Conservation (phyloP, 2,329 filamentous ascomycete species). For the Curvularia spicifera region DNA sequence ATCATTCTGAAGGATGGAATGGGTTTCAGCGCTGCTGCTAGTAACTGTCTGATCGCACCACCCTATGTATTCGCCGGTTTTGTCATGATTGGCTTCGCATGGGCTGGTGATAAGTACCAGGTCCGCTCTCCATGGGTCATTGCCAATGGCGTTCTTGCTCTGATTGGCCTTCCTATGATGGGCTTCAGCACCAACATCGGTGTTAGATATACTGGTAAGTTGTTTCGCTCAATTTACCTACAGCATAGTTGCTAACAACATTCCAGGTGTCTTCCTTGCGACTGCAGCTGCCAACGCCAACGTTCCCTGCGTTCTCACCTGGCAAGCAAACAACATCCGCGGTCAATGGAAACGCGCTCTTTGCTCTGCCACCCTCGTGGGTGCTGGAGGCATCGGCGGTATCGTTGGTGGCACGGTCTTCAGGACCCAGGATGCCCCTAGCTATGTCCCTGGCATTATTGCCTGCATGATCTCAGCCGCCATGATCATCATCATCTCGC, state of each 20-base stretch:
- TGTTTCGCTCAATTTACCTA: neutral
- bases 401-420: slow-evolving; percentile 79
- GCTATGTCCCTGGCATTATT: slow-evolving; percentile 46
- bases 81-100: slow-evolving; percentile 61
- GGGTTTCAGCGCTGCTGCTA: slow-evolving; percentile 35
- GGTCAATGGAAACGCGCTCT: slow-evolving; percentile 89
- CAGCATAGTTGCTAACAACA: neutral
- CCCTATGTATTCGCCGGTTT: slow-evolving; percentile 38
- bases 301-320: slow-evolving; percentile 74
- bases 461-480: slow-evolving; percentile 47
- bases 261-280: slow-evolving; percentile 68
- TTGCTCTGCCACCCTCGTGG: slow-evolving; percentile 75
- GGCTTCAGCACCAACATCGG: slow-evolving; percentile 66
- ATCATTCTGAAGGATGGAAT: slow-evolving; percentile 42
- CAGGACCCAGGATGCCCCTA: slow-evolving; percentile 51
- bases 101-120: slow-evolving; percentile 69
- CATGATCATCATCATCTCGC: slow-evolving; percentile 46
- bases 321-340: slow-evolving; percentile 86
- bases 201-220: slow-evolving; percentile 65
- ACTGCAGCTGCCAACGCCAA: slow-evolving; percentile 79
- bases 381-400: slow-evolving; percentile 78
- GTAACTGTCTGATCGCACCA: slow-evolving; percentile 37
- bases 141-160: slow-evolving; percentile 68
- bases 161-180: slow-evolving; percentile 75
- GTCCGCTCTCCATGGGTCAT: slow-evolving; percentile 70